A percentile compares a stretch with the other conserved stretches of the same genome.
Conservation (phyloP, 2,329 filamentous ascomycete genomes). For the Ascochyta fabae region DNA sequence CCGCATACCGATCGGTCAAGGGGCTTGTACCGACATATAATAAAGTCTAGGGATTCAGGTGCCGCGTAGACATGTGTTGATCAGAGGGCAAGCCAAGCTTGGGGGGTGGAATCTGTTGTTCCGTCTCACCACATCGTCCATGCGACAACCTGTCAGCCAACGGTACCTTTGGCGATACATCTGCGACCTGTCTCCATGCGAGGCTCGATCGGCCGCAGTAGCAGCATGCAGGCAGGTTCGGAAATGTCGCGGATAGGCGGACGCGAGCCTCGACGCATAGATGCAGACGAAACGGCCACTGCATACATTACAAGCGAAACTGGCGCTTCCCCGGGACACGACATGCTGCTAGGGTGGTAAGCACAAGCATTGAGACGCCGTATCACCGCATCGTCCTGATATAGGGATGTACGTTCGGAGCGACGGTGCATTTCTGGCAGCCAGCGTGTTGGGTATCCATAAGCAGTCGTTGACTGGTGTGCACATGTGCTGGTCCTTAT, state of each 20-base stretch:
- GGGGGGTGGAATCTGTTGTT: neutral
- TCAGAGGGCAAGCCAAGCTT: conserved; percentile 14
- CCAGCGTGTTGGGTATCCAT: conserved; percentile 15
- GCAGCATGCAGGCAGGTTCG: conserved; percentile 33
- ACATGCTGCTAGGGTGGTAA: conserved; percentile 30
- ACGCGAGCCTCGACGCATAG: conserved; percentile 23
- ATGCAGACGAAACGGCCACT: conserved; percentile 38
- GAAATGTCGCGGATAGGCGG: conserved; percentile 27
- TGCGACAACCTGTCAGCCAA: conserved; percentile 32
- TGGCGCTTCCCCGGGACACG: conserved; percentile 24
- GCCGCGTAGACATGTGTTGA: conserved; percentile 13
- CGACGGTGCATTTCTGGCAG: conserved; percentile 20
- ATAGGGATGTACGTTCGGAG: neutral
- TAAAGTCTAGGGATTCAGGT: neutral
- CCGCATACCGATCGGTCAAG: conserved; percentile 13
- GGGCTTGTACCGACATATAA: neutral
- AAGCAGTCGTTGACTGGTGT: conserved; percentile 10
- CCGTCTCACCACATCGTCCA: conserved; percentile 15
- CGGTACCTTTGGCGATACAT: conserved; percentile 11
- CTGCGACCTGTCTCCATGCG: conserved; percentile 6
- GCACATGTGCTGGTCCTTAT: conserved; percentile 6
- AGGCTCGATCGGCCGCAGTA: conserved; percentile 37
- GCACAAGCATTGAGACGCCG: conserved; percentile 32
- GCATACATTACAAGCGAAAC: conserved; percentile 29
- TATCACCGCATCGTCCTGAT: conserved; percentile 24